These are phyloP conservation scores for Solanum etuberosum DNA, from an alignment of 257 asterid genomes.

Conservation along the genomic window DNA sequence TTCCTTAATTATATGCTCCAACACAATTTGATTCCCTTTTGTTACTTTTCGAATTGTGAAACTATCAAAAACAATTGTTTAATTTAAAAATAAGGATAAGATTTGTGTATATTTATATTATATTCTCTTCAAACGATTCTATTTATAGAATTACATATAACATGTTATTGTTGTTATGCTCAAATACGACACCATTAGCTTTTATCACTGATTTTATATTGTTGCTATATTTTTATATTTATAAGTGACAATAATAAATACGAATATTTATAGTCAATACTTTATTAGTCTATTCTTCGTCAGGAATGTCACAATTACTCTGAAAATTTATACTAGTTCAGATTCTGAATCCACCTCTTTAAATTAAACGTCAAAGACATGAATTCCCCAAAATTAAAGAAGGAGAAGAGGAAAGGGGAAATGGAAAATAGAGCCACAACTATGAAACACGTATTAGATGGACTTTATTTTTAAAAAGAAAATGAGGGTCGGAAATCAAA, in stretches of 20 bases:
- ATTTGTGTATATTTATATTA: no score
- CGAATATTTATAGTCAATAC: fast-evolving
- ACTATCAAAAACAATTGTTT: fast-evolving
- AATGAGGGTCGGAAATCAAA: fast-evolving
- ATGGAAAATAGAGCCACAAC: no score
- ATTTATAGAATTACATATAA: no score
- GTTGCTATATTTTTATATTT: not conserved
- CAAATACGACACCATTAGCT: fast-evolving
- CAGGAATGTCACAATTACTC: not conserved
- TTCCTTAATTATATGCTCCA: not conserved
- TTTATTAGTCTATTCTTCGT: fast-evolving
- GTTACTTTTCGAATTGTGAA: no score
- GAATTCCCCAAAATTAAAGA: no score
- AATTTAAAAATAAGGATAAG: no score
- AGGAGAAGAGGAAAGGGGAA: not conserved
- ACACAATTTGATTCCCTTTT: not conserved
- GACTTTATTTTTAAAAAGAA: no score
- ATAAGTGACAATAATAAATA: not conserved
- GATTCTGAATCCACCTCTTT: no score
- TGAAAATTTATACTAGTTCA: fast-evolving
- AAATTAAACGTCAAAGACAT: fast-evolving
- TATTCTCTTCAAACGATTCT: fast-evolving
- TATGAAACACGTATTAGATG: not conserved
- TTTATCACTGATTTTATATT: no score
- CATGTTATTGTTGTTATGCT: not conserved